These are phyloP conservation scores for Rutidosis leptorrhynchoides DNA, from an alignment of 129 eudicot species.

Conservation along the genomic window DNA sequence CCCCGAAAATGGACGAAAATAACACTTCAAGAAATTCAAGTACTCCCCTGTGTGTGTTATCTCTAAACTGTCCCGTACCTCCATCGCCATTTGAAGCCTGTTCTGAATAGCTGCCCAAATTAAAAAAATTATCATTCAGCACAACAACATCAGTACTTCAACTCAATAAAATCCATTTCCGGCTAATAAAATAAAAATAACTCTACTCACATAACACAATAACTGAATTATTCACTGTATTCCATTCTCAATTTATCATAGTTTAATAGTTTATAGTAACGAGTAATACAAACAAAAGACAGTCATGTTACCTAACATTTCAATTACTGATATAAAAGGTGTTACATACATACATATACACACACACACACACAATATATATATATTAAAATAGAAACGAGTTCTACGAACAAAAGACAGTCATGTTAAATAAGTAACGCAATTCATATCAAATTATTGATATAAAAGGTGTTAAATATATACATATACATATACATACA, in stretches of 20 bases:
- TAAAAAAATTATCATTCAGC: constrained; percentile 2
- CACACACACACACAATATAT: no score
- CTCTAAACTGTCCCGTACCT: constrained; percentile 97
- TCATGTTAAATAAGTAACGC: no score
- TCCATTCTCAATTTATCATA: no score
- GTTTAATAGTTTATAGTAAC: constrained; percentile 3
- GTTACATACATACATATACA: no score
- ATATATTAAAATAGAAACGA: no score
- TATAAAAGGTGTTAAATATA: no score
- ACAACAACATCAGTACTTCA: constrained; percentile 11
- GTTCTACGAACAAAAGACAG: no score
- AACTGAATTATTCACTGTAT: no score
- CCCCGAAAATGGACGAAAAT: constrained; percentile 74
- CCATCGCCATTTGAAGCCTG: constrained; percentile 97
- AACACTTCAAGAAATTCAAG: constrained; percentile 80
- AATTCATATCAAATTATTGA: no score
- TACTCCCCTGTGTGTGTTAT: constrained; percentile 96
- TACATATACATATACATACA: not conserved
- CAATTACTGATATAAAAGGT: not conserved
- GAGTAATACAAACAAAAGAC: not conserved
- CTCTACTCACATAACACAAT: not conserved
- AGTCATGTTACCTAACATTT: not conserved
- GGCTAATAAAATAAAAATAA: not conserved
- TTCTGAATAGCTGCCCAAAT: constrained; percentile 57
- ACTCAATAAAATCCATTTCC: not conserved